These are phyloP conservation scores for Stagonosporopsis chrysanthemi DNA, from an alignment of 2,329 filamentous ascomycete genomes.

Conservation along the genomic window DNA sequence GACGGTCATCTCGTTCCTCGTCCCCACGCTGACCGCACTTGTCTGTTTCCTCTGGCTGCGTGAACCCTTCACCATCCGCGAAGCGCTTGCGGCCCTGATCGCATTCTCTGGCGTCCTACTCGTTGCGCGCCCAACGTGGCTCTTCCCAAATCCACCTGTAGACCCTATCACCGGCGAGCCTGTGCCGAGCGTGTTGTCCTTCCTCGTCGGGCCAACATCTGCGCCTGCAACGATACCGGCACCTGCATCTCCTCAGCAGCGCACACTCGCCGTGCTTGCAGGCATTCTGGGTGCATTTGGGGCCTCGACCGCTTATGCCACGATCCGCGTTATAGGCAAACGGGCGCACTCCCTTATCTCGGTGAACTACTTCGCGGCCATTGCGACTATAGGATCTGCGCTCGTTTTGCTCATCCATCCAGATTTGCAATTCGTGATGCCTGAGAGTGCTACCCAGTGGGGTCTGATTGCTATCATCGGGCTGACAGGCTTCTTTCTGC, in stretches of 20 bases:
- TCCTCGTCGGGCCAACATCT: background rate
- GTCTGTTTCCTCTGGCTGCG: constrained; percentile 76
- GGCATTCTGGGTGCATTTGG: constrained; percentile 79
- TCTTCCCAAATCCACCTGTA: constrained; percentile 52
- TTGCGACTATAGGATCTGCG: constrained; percentile 70
- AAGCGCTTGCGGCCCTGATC: constrained; percentile 75
- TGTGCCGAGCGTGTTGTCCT: constrained; percentile 22
- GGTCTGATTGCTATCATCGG: constrained; percentile 71
- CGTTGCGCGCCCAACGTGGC: constrained; percentile 73
- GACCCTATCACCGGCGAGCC: constrained; percentile 45
- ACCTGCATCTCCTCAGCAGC: constrained; percentile 64
- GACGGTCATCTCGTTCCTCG: constrained; percentile 84
- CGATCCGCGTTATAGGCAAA: constrained; percentile 78
- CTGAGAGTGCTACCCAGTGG: constrained; percentile 65
- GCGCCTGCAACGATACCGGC: constrained; percentile 11
- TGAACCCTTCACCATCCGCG: constrained; percentile 78
- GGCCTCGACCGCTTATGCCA: constrained; percentile 73
- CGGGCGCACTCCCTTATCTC: constrained; percentile 79
- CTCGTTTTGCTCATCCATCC: constrained; percentile 64
- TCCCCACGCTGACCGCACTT: constrained; percentile 78
- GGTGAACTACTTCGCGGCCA: constrained; percentile 80
- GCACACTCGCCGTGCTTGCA: constrained; percentile 71
- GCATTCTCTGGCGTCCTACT: constrained; percentile 80
- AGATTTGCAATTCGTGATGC: constrained; percentile 63
- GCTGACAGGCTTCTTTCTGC: constrained; percentile 76